Evolutionary conservation across 208 protist species (phyloP).

Genomic region (Cochliopodium minus): DNA sequence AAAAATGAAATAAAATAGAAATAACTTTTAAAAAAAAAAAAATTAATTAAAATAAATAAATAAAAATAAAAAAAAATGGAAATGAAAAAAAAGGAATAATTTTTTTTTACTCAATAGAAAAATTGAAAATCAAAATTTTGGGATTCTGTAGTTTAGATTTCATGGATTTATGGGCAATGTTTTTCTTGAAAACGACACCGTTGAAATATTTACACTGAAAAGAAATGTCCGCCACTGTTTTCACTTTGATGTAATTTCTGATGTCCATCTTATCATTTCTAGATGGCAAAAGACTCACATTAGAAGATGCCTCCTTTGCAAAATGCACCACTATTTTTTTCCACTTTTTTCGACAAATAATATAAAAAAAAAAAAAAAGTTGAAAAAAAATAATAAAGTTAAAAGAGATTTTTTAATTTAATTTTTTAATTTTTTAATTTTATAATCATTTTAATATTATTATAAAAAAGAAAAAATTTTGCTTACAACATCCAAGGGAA

Average conservation of each 20-base stretch:
- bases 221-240: background rate
- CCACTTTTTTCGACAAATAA: background rate
- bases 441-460: background rate
- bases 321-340: background rate
- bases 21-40: too few relatives aligned
- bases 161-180: background rate
- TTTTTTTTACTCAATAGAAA: background rate
- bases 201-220: background rate
- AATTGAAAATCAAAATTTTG: background rate
- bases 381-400: background rate
- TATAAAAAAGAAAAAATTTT: background rate
- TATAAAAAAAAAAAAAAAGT: background rate
- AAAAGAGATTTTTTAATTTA: background rate
- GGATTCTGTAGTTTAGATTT: background rate
- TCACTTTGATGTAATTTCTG: background rate
- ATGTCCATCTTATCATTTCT: conserved; percentile 6
- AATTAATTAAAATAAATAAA: too few relatives aligned
- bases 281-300: background rate
- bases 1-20: too few relatives aligned
- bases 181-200: conserved; percentile 1
- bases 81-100: background rate
- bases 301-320: background rate
- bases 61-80: too few relatives aligned
- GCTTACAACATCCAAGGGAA: too few relatives aligned
- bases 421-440: background rate